Conservation (phyloP, 1,284 basidiomycete genomes). For the Trametes hirsuta region DNA sequence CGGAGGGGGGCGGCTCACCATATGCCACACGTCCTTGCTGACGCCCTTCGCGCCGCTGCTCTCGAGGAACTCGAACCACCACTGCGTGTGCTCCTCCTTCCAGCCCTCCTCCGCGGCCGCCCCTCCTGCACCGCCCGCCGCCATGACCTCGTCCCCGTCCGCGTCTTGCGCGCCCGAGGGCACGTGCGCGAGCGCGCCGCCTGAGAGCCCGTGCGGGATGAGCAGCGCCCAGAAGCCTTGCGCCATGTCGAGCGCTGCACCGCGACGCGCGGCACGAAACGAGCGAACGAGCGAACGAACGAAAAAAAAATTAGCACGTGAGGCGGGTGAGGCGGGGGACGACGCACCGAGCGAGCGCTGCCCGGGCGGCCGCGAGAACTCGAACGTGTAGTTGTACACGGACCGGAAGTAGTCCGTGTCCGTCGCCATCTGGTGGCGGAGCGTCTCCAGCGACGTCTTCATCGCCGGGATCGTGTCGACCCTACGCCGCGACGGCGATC, state of each 20-base stretch:
- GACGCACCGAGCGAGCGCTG: constrained; percentile 68
- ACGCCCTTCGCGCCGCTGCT: constrained; percentile 80
- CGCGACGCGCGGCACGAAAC: neutral
- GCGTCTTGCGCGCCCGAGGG: constrained; percentile 45
- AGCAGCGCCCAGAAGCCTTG: constrained; percentile 86
- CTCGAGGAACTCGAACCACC: constrained; percentile 86
- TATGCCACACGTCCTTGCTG: constrained; percentile 93
- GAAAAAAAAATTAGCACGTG: too few species aligned
- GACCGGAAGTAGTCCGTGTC: constrained; percentile 82
- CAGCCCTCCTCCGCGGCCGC: constrained; percentile 52
- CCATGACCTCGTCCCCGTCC: constrained; percentile 44
- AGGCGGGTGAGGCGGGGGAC: too few species aligned
- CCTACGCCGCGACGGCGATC: neutral
- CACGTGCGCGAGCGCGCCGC: constrained; percentile 65
- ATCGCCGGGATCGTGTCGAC: constrained; percentile 72
- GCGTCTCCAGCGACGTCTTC: constrained; percentile 57
- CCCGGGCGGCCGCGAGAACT: constrained; percentile 81
- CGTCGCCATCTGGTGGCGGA: constrained; percentile 67
- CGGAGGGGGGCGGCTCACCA: constrained; percentile 53
- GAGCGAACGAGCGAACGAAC: too few species aligned
- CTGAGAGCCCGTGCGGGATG: constrained; percentile 77
- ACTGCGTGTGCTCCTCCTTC: constrained; percentile 65
- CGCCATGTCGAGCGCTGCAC: constrained; percentile 70
- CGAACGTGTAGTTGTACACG: constrained; percentile 90
- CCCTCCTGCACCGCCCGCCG: neutral